Percentiles rank a stretch among this genome's conserved stretches.
phyloP scores from a whole-genome alignment of 2,329 filamentous ascomycete genomes.

The Aspergillus sclerotialis region DNA sequence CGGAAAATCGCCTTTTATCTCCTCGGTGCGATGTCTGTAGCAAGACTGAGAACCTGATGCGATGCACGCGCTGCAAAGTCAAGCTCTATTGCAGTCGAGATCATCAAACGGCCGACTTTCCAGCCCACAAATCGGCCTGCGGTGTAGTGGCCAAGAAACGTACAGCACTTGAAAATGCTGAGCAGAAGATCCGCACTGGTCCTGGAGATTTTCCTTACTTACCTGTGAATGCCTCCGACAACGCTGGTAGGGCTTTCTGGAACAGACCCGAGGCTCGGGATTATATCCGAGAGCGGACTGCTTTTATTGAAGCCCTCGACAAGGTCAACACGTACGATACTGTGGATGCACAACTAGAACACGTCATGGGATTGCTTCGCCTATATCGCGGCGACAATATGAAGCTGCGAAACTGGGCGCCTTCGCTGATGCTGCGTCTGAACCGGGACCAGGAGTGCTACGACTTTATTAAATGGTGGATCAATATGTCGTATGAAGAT shows the following conservation, averaged over 20 bases:
- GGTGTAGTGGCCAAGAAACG: no score
- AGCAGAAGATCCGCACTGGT: no score
- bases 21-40: background rate
- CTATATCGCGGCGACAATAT: slow-evolving; percentile 42
- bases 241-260: slow-evolving; percentile 38
- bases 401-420: slow-evolving; percentile 36
- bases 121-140: background rate
- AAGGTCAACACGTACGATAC: slow-evolving; percentile 27
- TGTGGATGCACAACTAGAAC: slow-evolving; percentile 31
- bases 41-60: background rate
- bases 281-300: slow-evolving; percentile 38
- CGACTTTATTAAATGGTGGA: slow-evolving; percentile 45
- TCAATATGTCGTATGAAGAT: slow-evolving; percentile 12
- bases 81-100: background rate
- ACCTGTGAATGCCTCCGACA: slow-evolving; percentile 33
- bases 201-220: no score
- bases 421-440: slow-evolving; percentile 40
- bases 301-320: slow-evolving; percentile 27
- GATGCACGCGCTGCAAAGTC: background rate
- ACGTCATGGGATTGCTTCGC: slow-evolving; percentile 39
- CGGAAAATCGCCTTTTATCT: no score
- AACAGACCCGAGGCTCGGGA: slow-evolving; percentile 32
- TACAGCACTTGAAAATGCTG: no score
- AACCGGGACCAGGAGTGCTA: slow-evolving; percentile 46
- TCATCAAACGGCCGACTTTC: background rate